These are phyloP conservation scores for Exophiala alcalophila DNA, from an alignment of 2,329 filamentous ascomycete genomes.

Conservation along the genomic window DNA sequence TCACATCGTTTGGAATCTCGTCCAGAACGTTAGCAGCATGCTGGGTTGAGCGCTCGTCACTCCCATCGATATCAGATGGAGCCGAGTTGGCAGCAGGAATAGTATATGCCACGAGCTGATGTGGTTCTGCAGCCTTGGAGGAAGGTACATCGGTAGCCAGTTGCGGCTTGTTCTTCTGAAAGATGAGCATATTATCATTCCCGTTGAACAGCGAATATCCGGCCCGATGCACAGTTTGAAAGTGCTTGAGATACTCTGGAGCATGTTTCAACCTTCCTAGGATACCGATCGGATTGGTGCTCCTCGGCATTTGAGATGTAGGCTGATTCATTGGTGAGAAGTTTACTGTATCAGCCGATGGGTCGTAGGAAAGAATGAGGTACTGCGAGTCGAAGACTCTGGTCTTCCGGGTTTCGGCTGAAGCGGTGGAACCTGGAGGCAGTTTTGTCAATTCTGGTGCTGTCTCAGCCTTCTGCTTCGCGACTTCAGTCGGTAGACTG, in stretches of 20 bases:
- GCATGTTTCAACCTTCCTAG: constrained; percentile 40
- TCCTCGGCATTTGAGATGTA: constrained; percentile 1
- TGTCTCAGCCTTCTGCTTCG: neutral
- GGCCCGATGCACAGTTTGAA: constrained; percentile 38
- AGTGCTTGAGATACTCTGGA: constrained; percentile 42
- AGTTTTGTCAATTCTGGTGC: constrained; percentile 21
- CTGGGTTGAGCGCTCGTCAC: constrained; percentile 1
- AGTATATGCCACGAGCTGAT: neutral
- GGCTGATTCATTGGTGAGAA: constrained; percentile 25
- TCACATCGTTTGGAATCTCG: constrained; percentile 21
- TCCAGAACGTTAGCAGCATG: constrained; percentile 25
- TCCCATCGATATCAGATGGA: neutral
- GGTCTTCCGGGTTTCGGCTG: constrained; percentile 16
- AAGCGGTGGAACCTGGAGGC: constrained; percentile 15
- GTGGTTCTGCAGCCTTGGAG: neutral
- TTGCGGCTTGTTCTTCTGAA: constrained; percentile 19
- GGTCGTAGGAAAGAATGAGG: constrained; percentile 24
- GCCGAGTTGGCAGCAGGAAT: neutral
- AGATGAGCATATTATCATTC: constrained; percentile 35
- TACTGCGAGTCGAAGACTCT: constrained; percentile 18
- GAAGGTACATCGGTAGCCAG: neutral
- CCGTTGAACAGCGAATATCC: constrained; percentile 45
- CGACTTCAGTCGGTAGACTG: neutral
- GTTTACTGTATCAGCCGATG: constrained; percentile 25
- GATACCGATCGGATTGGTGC: constrained; percentile 34